Base-by-base conservation (phyloP, 2,329 filamentous ascomycete genomes). In the Knoxdaviesia capensis region DNA sequence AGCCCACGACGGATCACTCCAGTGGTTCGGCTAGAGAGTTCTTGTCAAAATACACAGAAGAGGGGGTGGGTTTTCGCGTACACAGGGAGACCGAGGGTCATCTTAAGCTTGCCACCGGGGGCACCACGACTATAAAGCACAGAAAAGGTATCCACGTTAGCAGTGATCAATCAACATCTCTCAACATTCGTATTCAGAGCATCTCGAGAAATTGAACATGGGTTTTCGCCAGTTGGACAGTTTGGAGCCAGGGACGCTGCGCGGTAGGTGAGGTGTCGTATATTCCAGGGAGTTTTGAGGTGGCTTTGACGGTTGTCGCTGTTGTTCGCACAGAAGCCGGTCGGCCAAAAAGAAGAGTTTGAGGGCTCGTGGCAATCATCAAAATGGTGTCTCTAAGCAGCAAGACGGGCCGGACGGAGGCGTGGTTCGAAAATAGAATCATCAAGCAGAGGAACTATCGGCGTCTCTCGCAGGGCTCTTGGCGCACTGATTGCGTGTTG, bases 1-100 rank as follows among this genome's bases (percentile, higher is more conserved):
- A 33, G 43, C 35, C 29, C 43, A 41, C 36, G 41, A 34, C 34
- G 34, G 7, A 42, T 45, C 41, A 46, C 42, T 28, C 31, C 31
- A 11, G 20, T 30, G n/a, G 32, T 20, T 8, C 28, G 7, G 34
- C n/a, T 35, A n/a, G 31, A 36, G 33, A 20, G 28, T 41, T 4
- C 7, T 41, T 43, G 30, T 7, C 30, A 28, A 28, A 36, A 30
- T 31, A 36, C 36, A 11, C 31, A 30, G 39, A n/a, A 31, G 30
- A 33, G 37, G 44, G 34, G 35, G 43, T 38, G 36, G 36, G 36
- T 38, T 8, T 20, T 6, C 6, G 83, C 86, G 67, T 93, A 94
- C 87, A 94, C 86, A 70, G 90, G 90, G 61, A 98, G 86, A 94
- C 85, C 90, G 69, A 98, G 85, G 67, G 90, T 94, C 90, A 98